Conservation (phyloP, 1,284 basidiomycete species). For the Puccinia polysora region DNA sequence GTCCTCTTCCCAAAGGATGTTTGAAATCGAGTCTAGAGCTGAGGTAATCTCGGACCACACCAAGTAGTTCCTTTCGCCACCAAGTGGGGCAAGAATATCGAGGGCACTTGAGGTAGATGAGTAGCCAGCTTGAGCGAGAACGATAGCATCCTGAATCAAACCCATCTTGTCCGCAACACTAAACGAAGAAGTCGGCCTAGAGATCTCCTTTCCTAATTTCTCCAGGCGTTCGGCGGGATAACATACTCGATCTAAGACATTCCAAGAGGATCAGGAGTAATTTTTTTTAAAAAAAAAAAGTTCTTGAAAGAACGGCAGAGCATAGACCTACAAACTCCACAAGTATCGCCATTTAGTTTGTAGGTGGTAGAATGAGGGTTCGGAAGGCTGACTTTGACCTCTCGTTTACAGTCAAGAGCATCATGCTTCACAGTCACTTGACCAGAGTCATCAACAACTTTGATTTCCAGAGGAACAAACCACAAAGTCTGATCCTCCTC, state of each 20-base stretch:
- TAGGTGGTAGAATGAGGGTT: slow-evolving; percentile 63
- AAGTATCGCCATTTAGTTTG: slow-evolving; percentile 84
- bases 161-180: slow-evolving; percentile 80
- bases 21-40: slow-evolving; percentile 24
- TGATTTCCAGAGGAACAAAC: slow-evolving; percentile 74
- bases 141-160: slow-evolving; percentile 73
- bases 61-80: slow-evolving; percentile 47
- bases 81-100: slow-evolving; percentile 59
- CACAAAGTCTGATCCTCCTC: slow-evolving; percentile 89
- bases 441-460: slow-evolving; percentile 63
- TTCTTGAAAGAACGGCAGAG: not conserved
- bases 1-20: slow-evolving; percentile 35
- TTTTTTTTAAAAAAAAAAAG: slow-evolving; percentile 46
- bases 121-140: slow-evolving; percentile 74
- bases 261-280: not conserved
- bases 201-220: slow-evolving; percentile 73
- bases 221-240: slow-evolving; percentile 76
- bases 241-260: slow-evolving; percentile 71
- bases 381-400: slow-evolving; percentile 63
- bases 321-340: slow-evolving; percentile 71
- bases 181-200: slow-evolving; percentile 64
- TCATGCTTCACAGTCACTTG: slow-evolving; percentile 63
- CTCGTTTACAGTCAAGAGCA: slow-evolving; percentile 66
- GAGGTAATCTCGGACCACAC: slow-evolving; percentile 40
- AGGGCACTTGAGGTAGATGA: slow-evolving; percentile 71